Base-by-base conservation (phyloP, 2,329 filamentous ascomycete species). In the Daldinia sp. region DNA sequence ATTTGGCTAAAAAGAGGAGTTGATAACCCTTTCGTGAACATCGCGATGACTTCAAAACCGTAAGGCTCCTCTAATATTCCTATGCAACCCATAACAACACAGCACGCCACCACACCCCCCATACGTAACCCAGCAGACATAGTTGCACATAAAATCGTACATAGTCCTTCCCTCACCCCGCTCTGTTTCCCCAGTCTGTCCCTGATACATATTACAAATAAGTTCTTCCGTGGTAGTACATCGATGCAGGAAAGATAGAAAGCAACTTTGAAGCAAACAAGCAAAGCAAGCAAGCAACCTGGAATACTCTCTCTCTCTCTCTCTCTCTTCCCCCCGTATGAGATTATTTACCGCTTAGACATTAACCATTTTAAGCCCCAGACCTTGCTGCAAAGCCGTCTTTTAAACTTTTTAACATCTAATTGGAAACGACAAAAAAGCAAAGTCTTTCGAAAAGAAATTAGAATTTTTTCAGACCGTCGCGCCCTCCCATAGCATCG, bases 121-220 rank as follows among this genome's bases (percentile, higher is more conserved):
- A 54, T 23, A 54, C 18, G 4, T 51, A 51, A 33, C 28, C 26
- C 15, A 54, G 15, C 53, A 39, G 39, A 39, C 53, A 18, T 42
- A 42, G 30, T 41, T 42, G 23, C 53, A 42, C 53, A 56, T 41
- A 56, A 39, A 41, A 55, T 61, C 65, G 55, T 63, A 55, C 41
- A 46, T 33, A 60, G 18, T 48, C 57, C 58, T 59, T 46, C 62
- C 53, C 4, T 54, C 23, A 55, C 50, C 35, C 35, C 35, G 3
- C 35, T 39, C 33, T 35, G 5, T 23, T 23, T 9, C 58, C 55
- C 56, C 33, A 51, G 50, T 57, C 51, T 42, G 37, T 64, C 18
- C 50, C 20, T 67, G 53, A 55, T 62, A 23, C 20, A 23, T 23
- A 51, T 54, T 67, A 70, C 64, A 67, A 23, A 54, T 30, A 41